A percentile compares a stretch with the other conserved stretches of the same genome.
Evolutionary conservation across 2,329 filamentous ascomycete species (phyloP).

Genomic region (Hysterium pulicare): DNA sequence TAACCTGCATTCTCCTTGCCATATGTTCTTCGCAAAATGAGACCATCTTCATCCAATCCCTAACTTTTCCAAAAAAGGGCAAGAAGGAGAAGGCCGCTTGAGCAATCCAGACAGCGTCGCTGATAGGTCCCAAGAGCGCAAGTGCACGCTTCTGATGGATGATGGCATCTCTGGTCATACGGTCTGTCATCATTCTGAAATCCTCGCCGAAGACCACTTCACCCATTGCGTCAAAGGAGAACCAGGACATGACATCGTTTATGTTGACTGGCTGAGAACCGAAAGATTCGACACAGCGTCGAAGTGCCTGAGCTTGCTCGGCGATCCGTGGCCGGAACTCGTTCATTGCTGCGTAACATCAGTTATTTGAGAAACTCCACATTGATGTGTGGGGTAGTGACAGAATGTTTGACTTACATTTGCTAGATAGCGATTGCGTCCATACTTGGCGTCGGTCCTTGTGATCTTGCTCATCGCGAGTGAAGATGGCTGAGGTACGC

Average conservation of each 20-base stretch:
- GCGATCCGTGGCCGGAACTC: background rate
- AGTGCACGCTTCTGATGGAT: slow-evolving; percentile 8
- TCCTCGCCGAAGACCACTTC: slow-evolving; percentile 12
- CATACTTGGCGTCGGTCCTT: slow-evolving; percentile 7
- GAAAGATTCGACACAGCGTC: background rate
- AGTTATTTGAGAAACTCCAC: background rate
- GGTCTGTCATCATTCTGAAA: slow-evolving; percentile 8
- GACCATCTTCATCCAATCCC: slow-evolving; percentile 9
- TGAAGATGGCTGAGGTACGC: slow-evolving; percentile 7
- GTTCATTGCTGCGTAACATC: background rate
- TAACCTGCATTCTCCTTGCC: slow-evolving; percentile 7
- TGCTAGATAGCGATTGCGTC: slow-evolving; percentile 9
- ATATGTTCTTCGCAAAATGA: slow-evolving; percentile 12
- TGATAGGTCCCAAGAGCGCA: slow-evolving; percentile 9
- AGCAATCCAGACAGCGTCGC: slow-evolving; percentile 12
- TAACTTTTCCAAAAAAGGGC: slow-evolving; percentile 8
- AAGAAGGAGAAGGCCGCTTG: slow-evolving; percentile 8
- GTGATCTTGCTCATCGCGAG: slow-evolving; percentile 7
- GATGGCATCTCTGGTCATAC: slow-evolving; percentile 1
- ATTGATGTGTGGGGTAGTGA: background rate
- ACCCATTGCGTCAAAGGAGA: slow-evolving; percentile 14
- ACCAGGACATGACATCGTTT: slow-evolving; percentile 15
- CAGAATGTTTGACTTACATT: slow-evolving; percentile 5
- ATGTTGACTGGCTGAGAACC: slow-evolving; percentile 6
- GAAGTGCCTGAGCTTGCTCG: background rate